These are phyloP conservation scores for Ascochyta viciae-villosae DNA, from an alignment of 2,329 filamentous ascomycete species.

Conservation along the genomic window DNA sequence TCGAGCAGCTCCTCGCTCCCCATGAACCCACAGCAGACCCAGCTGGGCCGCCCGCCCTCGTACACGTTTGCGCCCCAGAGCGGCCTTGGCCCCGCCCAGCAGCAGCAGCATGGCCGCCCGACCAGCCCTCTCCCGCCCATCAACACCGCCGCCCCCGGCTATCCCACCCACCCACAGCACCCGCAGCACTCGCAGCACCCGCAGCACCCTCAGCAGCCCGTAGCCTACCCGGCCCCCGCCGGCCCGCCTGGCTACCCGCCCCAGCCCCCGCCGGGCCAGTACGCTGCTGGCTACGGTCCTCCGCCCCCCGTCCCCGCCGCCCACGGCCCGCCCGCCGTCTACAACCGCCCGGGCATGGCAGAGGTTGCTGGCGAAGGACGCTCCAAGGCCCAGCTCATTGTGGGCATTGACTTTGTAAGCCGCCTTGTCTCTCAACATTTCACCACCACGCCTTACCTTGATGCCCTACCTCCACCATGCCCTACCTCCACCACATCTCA, in stretches of 20 bases:
- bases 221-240: conserved; percentile 51
- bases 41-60: conserved; percentile 67
- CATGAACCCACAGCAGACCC: conserved; percentile 62
- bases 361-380: conserved; percentile 89
- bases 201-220: conserved; percentile 44
- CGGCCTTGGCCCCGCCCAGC: conserved; percentile 43
- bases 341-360: conserved; percentile 46
- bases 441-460: no score
- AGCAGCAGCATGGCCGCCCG: conserved; percentile 54
- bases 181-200: no score
- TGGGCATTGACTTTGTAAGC: conserved; percentile 94
- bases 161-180: conserved; percentile 50
- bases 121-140: conserved; percentile 64
- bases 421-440: background rate
- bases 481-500: no score
- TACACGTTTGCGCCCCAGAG: conserved; percentile 62
- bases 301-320: conserved; percentile 39
- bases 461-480: no score
- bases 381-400: conserved; percentile 96
- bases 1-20: conserved; percentile 51
- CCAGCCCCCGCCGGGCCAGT: conserved; percentile 27
- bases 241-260: conserved; percentile 47
- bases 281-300: conserved; percentile 40
- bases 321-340: conserved; percentile 40
- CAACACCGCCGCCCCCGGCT: conserved; percentile 59